Evolutionary conservation across 768 basidiomycete genomes (phyloP), one percentile per base, ranked within the genome.

Genomic region (Suillus cothurnatus): DNA sequence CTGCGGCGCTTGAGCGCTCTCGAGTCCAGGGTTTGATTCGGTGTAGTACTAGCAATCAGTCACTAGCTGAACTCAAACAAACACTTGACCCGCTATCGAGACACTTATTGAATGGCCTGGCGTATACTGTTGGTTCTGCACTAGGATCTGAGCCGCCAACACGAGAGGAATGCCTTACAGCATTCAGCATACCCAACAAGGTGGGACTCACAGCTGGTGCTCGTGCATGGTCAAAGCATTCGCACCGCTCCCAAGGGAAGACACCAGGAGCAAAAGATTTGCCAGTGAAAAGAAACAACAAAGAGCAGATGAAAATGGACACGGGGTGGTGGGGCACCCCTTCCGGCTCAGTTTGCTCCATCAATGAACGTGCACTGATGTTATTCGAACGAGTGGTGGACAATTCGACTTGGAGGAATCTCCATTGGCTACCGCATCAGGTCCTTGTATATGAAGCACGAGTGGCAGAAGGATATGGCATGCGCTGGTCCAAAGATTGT

Each of bases 141-240:
- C 71, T 88, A 19, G 79, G 78, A 8, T 84, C 82, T 0, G 74
- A 71, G 6, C 85, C 88, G 3, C 87, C 88, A 2, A 80, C 81
- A 1, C 69, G 71, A 3, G 77, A 82, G n/a, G 72, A 73, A 9
- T 89, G 88, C 70, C 80, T 86, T 7, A 71, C 75, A 17, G 86
- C 88, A 2, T 90, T 86, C 71, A 67, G 79, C 26, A 39, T 69
- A 39, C 75, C 82, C 4, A 88, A 87, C 66, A 82, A 72, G 23
- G 82, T 76, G 39, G 81, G 77, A n/a, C 79, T 90, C 50, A 86
- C 80, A 2, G 83, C 84, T 4, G 88, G 88, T 17, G 84, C 87
- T 2, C 82, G 86, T 32, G 88, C 88, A 7, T 90, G 87, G 87
- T 81, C 86, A 3, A 90, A 90, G 67, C 88, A 90, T 67, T 81